A percentile compares a stretch with the other conserved stretches of the same genome.
Conservation (phyloP, 768 basidiomycete species). For the Lepiota venenata region DNA sequence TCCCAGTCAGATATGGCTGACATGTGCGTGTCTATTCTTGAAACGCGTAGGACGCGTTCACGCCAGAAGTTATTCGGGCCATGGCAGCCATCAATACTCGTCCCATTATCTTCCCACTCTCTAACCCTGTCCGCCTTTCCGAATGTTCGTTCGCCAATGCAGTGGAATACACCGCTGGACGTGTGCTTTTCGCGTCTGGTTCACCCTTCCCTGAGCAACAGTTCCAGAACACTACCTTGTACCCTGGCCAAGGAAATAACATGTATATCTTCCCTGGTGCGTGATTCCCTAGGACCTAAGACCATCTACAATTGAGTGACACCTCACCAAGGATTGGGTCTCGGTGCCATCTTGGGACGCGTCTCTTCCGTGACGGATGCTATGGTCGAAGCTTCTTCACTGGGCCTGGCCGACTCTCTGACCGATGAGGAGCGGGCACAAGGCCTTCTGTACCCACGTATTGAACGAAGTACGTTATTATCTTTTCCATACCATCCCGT, state of each 20-base stretch:
- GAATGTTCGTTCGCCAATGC: slow-evolving; percentile 82
- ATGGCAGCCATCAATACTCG: slow-evolving; percentile 80
- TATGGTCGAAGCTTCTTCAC: slow-evolving; percentile 87
- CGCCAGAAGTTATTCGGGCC: slow-evolving; percentile 58
- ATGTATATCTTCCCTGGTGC: slow-evolving; percentile 82
- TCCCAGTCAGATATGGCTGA: background rate
- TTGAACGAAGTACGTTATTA: slow-evolving; percentile 57
- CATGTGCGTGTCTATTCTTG: background rate
- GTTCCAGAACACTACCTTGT: slow-evolving; percentile 52
- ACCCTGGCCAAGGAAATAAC: slow-evolving; percentile 92
- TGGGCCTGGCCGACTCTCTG: slow-evolving; percentile 74
- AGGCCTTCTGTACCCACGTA: slow-evolving; percentile 78
- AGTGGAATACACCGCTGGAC: slow-evolving; percentile 66
- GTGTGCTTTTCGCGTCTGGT: slow-evolving; percentile 83
- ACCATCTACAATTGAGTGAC: slow-evolving; percentile 17
- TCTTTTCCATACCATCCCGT: background rate
- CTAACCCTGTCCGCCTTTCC: slow-evolving; percentile 81
- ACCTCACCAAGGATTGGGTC: slow-evolving; percentile 58
- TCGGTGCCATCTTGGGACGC: slow-evolving; percentile 71
- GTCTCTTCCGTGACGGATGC: slow-evolving; percentile 71
- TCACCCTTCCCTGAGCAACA: slow-evolving; percentile 74
- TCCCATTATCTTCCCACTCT: slow-evolving; percentile 92
- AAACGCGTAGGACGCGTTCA: slow-evolving; percentile 63
- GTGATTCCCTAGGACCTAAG: slow-evolving; percentile 11
- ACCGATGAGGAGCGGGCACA: slow-evolving; percentile 61